A percentile compares a stretch with the other conserved stretches of the same genome.
phyloP scores from a whole-genome alignment of 108 stramenopile genomes.

The Hondaea fermentalgiana region DNA sequence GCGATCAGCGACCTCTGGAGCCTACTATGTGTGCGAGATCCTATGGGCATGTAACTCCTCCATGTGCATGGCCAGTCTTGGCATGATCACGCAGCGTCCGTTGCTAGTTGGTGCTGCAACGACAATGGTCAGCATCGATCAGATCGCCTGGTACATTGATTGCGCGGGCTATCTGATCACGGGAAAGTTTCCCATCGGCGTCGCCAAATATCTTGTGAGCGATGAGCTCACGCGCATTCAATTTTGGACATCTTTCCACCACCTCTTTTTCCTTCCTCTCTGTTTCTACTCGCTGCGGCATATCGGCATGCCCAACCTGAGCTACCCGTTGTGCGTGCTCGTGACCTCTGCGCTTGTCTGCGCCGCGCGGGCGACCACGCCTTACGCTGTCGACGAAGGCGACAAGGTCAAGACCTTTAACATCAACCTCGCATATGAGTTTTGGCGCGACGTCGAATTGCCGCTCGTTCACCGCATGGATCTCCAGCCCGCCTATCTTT shows the following conservation, averaged over 20 bases:
- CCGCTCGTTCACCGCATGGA: neutral
- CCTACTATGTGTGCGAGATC: neutral
- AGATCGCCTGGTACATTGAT: neutral
- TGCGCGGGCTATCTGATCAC: neutral
- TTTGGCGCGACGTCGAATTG: neutral
- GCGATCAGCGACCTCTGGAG: neutral
- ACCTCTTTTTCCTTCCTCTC: neutral
- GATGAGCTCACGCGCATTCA: neutral
- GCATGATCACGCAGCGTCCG: neutral
- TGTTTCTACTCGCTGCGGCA: conserved; percentile 1
- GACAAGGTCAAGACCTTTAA: neutral
- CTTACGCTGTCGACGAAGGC: neutral
- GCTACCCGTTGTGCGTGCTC: neutral
- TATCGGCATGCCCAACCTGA: neutral
- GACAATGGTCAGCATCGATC: neutral
- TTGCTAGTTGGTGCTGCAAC: neutral
- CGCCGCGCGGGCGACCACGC: neutral
- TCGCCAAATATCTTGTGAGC: neutral
- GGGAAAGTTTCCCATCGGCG: neutral
- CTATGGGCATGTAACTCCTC: conserved; percentile 2
- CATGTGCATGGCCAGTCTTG: neutral
- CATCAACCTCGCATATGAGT: neutral
- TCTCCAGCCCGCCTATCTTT: neutral
- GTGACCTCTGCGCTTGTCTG: neutral
- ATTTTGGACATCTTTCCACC: neutral